Percentiles rank a stretch among this genome's conserved stretches.
Conservation (phyloP, 805 yeast species). For the Cyberlindnera mississippiensis region DNA sequence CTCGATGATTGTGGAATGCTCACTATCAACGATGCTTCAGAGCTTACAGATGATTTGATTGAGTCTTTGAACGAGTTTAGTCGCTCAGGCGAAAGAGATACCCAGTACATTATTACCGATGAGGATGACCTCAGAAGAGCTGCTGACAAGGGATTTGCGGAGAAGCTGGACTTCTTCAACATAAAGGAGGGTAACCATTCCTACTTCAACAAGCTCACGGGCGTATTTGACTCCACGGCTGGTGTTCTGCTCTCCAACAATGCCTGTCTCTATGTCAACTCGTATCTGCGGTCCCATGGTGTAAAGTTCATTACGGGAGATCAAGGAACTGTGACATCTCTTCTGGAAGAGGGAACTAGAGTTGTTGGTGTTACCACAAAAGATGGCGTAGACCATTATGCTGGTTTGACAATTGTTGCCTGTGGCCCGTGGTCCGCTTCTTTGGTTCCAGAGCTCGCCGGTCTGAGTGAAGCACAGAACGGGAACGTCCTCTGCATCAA, state of each 20-base stretch:
- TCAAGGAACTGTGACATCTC: constrained; percentile 26
- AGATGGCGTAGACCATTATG: constrained; percentile 23
- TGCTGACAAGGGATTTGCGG: constrained; percentile 24
- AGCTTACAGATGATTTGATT: background rate
- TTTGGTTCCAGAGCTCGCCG: constrained; percentile 24
- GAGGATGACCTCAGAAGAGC: constrained; percentile 30
- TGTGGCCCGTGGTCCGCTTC: constrained; percentile 24
- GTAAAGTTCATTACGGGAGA: constrained; percentile 32
- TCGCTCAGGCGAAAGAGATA: constrained; percentile 5
- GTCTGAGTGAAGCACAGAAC: constrained; percentile 33
- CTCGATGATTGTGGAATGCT: constrained; percentile 11
- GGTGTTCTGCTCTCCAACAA: constrained; percentile 32
- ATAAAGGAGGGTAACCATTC: constrained; percentile 10
- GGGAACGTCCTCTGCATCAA: constrained; percentile 33
- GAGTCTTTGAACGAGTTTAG: constrained; percentile 17
- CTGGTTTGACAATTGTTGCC: constrained; percentile 16
- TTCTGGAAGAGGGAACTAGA: constrained; percentile 14
- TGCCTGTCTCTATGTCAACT: constrained; percentile 29
- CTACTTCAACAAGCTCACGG: constrained; percentile 21
- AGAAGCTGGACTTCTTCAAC: constrained; percentile 22
- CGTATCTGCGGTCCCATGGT: constrained; percentile 27
- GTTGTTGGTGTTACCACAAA: constrained; percentile 22
- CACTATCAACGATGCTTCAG: constrained; percentile 5
- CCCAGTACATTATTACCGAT: constrained; percentile 26
- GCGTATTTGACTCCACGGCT: constrained; percentile 26